Evolutionary conservation across 73 alveolate genomes (phyloP).

Genomic region (Paramecium tetraurelia): DNA sequence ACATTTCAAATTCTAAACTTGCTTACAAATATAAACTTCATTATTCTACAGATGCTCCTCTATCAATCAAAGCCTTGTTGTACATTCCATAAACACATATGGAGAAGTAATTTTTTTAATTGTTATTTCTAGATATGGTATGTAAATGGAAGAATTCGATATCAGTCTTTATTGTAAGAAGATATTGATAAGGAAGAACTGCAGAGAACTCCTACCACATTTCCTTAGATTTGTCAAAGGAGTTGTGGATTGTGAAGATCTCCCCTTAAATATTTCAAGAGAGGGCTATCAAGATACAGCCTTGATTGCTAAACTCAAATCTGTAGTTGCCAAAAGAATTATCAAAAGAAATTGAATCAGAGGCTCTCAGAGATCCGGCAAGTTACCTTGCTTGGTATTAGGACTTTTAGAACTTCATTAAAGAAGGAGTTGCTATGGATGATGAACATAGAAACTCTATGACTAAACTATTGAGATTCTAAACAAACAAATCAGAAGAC

Average conservation of each 20-base stretch:
- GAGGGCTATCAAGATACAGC: conserved; percentile 76
- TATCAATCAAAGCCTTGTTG: conserved; percentile 72
- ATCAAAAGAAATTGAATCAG: conserved; percentile 70
- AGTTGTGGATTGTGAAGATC: conserved; percentile 84
- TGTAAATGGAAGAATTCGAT: conserved; percentile 69
- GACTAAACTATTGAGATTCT: conserved; percentile 67
- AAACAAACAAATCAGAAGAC: conserved; percentile 53
- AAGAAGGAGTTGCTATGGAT: conserved; percentile 77
- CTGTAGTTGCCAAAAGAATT: conserved; percentile 68
- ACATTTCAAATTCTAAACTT: conserved; percentile 68
- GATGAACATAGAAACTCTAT: conserved; percentile 60
- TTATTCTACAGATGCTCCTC: conserved; percentile 79
- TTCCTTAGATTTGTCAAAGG: conserved; percentile 84
- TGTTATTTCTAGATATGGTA: conserved; percentile 40
- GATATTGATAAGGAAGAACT: conserved; percentile 69
- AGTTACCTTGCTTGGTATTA: conserved; percentile 70
- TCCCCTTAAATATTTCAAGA: conserved; percentile 80
- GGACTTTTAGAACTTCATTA: conserved; percentile 69
- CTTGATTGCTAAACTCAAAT: conserved; percentile 72
- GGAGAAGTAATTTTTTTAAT: conserved; percentile 56
- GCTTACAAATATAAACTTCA: conserved; percentile 70
- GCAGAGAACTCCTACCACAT: conserved; percentile 74
- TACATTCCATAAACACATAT: conserved; percentile 73
- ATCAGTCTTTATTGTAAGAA: conserved; percentile 83
- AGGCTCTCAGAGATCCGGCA: conserved; percentile 65